phyloP scores from a whole-genome alignment of 1,284 basidiomycete genomes.

The Sutorius eximius region DNA sequence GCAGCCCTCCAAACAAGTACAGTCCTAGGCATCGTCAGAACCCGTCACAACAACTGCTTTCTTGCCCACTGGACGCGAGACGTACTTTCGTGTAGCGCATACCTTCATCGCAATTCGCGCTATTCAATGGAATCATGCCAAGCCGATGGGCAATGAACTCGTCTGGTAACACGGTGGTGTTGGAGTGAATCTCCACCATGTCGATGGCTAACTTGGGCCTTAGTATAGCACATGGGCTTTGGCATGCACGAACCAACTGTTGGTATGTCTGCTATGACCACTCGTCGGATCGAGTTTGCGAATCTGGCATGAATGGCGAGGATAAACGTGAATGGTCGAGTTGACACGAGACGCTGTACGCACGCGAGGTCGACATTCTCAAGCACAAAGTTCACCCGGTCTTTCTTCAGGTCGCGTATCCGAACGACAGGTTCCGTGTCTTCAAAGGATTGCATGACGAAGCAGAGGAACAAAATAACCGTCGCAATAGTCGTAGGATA shows the following conservation, averaged over 20 bases:
- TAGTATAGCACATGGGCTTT: neutral
- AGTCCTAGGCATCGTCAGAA: slow-evolving; percentile 59
- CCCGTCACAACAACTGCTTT: slow-evolving; percentile 7
- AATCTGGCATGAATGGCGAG: slow-evolving; percentile 49
- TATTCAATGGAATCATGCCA: slow-evolving; percentile 91
- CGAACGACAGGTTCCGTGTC: slow-evolving; percentile 66
- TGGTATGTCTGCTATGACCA: slow-evolving; percentile 94
- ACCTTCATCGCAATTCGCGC: slow-evolving; percentile 80
- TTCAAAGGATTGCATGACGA: slow-evolving; percentile 38
- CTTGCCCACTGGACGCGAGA: slow-evolving; percentile 12
- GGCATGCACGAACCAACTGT: slow-evolving; percentile 72
- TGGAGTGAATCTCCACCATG: slow-evolving; percentile 90
- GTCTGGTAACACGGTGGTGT: slow-evolving; percentile 94
- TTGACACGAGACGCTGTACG: slow-evolving; percentile 27
- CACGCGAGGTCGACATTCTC: slow-evolving; percentile 92
- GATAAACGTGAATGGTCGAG: slow-evolving; percentile 11
- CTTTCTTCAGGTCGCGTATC: slow-evolving; percentile 77
- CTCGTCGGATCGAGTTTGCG: slow-evolving; percentile 85
- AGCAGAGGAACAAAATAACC: neutral
- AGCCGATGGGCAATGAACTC: slow-evolving; percentile 97
- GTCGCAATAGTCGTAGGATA: slow-evolving; percentile 2
- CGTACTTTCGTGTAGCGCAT: slow-evolving; percentile 79
- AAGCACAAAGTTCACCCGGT: slow-evolving; percentile 84
- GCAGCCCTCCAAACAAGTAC: slow-evolving; percentile 78
- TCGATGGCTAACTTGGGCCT: slow-evolving; percentile 77